Base-by-base conservation (phyloP, 2,329 filamentous ascomycete genomes). In the Aureobasidium pullulans region DNA sequence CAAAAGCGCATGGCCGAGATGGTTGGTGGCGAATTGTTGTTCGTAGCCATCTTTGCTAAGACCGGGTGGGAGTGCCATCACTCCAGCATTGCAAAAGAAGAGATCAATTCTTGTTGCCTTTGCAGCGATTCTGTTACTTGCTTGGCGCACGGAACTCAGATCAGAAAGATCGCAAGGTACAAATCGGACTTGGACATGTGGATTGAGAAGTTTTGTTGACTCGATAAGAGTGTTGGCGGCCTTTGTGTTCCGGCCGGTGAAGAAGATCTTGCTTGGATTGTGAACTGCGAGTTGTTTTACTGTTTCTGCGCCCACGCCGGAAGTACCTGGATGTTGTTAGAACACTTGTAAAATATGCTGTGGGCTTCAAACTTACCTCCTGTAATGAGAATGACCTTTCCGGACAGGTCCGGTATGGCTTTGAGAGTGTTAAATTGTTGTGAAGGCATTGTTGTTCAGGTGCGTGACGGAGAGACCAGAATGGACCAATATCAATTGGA, bases 91-190 rank as follows among this genome's bases (percentile, higher is more conserved):
- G 54, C 66, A 66, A 57, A 49, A 49, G 36, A 58, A 58, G 16
- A 49, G 6, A 13, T 58, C 44, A 10, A 58, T 49, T 16, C 43
- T 23, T 11, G 34, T 31, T 34, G 28, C 54, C 34, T 72, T 66
- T 23, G 71, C 61, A 8, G 67, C 66, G 61, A 81, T 78, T n/a
- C 65, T 64, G 32, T 67, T 66, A 1, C 77, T 78, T 1, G 77
- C 79, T 2, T 69, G 62, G 5, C 71, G 73, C 64, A 83, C 74
- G 19, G 77, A 80, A 15, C 71, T 66, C 43, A 83, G 75, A 0
- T 79, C 81, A 1, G 75, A 66, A 13, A 84, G 71, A 63, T 84
- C 80, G 29, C 81, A 74, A 10, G 73, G 67, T 8, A 84, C 66
- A 61, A 75, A 73, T 42, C 72, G 70, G 57, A 82, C 74, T 59